Evolutionary conservation across 2,329 filamentous ascomycete genomes (phyloP).

Genomic region (Magnaporthiopsis rhizophila): DNA sequence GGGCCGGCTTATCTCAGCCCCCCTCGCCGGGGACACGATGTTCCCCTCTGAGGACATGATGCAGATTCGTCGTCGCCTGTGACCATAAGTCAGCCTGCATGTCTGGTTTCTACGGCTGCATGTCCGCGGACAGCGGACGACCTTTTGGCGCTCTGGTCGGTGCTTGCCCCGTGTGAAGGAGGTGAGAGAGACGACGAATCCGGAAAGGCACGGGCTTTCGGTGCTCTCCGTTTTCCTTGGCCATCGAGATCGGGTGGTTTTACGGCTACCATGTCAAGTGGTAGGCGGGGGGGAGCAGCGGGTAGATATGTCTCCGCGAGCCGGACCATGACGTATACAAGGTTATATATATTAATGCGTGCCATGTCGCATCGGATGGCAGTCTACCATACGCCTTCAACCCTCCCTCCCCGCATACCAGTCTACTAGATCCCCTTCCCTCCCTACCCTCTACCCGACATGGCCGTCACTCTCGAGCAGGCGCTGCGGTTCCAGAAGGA

Average conservation of each 20-base stretch:
- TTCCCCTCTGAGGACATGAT: not conserved
- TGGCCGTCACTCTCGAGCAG: constrained; percentile 17
- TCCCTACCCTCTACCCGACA: not conserved
- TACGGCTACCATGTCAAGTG: too few species aligned
- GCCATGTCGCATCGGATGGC: not conserved
- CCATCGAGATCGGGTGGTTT: too few species aligned
- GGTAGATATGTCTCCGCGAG: not conserved
- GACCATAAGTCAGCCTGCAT: not conserved
- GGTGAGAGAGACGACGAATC: not conserved
- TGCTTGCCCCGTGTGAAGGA: not conserved
- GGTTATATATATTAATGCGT: not conserved
- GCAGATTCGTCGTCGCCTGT: not conserved
- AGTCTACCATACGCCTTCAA: too few species aligned
- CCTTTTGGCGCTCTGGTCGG: not conserved
- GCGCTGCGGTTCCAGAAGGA: constrained; percentile 17
- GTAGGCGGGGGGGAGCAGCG: too few species aligned
- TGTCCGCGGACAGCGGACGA: not conserved
- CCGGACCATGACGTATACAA: not conserved
- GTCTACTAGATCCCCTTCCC: not conserved
- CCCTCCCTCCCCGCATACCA: not conserved
- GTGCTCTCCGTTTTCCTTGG: not conserved
- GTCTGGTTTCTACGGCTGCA: not conserved
- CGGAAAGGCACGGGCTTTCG: not conserved
- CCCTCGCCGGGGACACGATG: not conserved
- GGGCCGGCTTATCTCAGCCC: not conserved